phyloP scores from a whole-genome alignment of 2,329 filamentous ascomycete genomes.

The Dryadomyces sulphureus region DNA sequence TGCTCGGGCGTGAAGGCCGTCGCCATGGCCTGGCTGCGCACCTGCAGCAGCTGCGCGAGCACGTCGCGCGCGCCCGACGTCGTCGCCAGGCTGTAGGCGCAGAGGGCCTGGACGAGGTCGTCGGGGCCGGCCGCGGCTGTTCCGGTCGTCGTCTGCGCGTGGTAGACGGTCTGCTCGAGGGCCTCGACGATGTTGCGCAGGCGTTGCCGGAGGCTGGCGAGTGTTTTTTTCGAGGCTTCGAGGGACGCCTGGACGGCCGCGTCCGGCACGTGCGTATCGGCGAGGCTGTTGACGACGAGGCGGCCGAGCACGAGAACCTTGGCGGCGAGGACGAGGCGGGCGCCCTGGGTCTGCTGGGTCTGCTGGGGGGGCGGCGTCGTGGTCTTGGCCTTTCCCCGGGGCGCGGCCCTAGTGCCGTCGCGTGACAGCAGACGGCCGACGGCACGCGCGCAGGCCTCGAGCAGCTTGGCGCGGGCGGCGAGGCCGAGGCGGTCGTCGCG shows the following conservation, averaged over 20 bases:
- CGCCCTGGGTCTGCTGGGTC: constrained; percentile 20
- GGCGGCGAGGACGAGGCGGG: constrained; percentile 41
- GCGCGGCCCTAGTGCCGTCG: constrained; percentile 9
- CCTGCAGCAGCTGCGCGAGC: constrained; percentile 60
- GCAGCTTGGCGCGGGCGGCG: constrained; percentile 30
- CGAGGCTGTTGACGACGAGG: constrained; percentile 59
- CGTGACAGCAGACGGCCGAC: constrained; percentile 29
- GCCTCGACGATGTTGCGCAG: constrained; percentile 55
- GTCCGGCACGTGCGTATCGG: constrained; percentile 20
- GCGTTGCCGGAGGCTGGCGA: constrained; percentile 46
- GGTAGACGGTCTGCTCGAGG: constrained; percentile 6
- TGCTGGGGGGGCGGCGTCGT: background rate
- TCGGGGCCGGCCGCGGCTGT: background rate
- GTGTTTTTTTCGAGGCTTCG: constrained; percentile 32
- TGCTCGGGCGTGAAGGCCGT: constrained; percentile 38
- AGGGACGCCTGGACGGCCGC: constrained; percentile 16
- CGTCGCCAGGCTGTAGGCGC: constrained; percentile 68
- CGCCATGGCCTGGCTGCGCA: constrained; percentile 55
- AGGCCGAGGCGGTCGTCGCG: constrained; percentile 12
- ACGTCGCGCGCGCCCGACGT: constrained; percentile 70
- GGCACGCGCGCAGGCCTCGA: constrained; percentile 36
- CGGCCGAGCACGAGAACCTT: constrained; percentile 66
- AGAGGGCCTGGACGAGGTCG: constrained; percentile 56
- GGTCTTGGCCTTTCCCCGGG: constrained; percentile 8
- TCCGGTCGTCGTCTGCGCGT: background rate